Percentiles rank a stretch among this genome's conserved stretches.
phyloP scores from a whole-genome alignment of 306 rosid genomes.

The Glycine latifolia region DNA sequence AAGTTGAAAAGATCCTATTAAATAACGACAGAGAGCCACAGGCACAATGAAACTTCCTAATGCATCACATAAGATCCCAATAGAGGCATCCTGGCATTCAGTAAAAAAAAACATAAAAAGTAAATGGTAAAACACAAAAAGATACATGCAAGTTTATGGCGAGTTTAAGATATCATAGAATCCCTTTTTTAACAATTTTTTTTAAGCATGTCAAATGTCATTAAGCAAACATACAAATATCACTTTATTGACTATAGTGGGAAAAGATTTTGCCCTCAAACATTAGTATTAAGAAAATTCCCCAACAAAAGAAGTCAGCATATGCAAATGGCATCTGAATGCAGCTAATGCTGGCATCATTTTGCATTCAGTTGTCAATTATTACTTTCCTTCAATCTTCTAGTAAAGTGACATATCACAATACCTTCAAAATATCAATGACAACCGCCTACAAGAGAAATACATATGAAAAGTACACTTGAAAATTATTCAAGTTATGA shows the following conservation, averaged over 20 bases:
- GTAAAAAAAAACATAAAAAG: not conserved
- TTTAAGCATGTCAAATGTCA: not conserved
- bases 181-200: not conserved
- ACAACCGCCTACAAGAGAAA: constrained; percentile 11
- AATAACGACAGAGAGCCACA: not conserved
- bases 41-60: not conserved
- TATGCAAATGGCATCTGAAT: not conserved
- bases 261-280: not conserved
- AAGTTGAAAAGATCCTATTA: not conserved
- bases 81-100: not conserved
- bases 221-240: not conserved
- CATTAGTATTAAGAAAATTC: not conserved
- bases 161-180: not conserved
- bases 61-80: not conserved
- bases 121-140: not conserved
- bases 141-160: not conserved
- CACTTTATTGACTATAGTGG: not conserved
- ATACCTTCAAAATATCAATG: not conserved
- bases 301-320: not conserved
- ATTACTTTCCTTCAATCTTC: not conserved
- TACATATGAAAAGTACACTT: not conserved
- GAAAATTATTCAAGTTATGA: not conserved
- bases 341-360: constrained; percentile 1
- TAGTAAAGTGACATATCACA: not conserved
- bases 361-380: not conserved